Evolutionary conservation across 108 stramenopile genomes (phyloP), one percentile per base, ranked within the genome.

Genomic region (Skeletonema tropicum): DNA sequence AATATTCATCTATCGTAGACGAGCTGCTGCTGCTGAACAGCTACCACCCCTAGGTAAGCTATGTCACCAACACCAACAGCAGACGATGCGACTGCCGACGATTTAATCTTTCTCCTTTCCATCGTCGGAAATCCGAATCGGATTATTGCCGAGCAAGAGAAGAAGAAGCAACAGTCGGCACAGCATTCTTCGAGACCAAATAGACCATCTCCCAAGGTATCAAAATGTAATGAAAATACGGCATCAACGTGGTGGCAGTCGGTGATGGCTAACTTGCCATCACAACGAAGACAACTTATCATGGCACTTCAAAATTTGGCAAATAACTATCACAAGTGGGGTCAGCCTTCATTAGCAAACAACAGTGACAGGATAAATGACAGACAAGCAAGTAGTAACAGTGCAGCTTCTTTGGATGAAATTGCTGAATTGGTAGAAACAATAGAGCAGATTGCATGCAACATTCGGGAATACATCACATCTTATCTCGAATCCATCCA

Each of bases 21-120:
- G 12, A 41, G 39, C 39, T 41, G 26, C 26, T 29, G 26, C 26
- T 29, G 15, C 15, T 45, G 15, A 15, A 5, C 14, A 45, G 15
- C 42, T 3, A 5, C 13, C 4, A n/a, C 11, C 39, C 1, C n/a
- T n/a, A n/a, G n/a, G n/a, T n/a, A 6, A 14, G 8, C 6, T 6
- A 45, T 45, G 42, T 15, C 15, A 15, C 42, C 42, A 45, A 15
- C 15, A 45, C 52, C 52, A 23, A 19, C 52, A 55, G 52, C 52
- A 23, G 52, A 55, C n/a, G 52, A 55, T 55, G 61, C 71, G 2
- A 60, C 63, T 3, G 38, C 71, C 41, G 77, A 72, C 57, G 72
- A 80, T 35, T 52, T 80, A 23, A 58, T 73, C 71, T 61, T 67
- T 36, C 71, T 80, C 25, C 67, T 80, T 2, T 63, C 72, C 49